Base-by-base conservation (phyloP, 139 green algal species). In the Klebsormidium nitens region DNA sequence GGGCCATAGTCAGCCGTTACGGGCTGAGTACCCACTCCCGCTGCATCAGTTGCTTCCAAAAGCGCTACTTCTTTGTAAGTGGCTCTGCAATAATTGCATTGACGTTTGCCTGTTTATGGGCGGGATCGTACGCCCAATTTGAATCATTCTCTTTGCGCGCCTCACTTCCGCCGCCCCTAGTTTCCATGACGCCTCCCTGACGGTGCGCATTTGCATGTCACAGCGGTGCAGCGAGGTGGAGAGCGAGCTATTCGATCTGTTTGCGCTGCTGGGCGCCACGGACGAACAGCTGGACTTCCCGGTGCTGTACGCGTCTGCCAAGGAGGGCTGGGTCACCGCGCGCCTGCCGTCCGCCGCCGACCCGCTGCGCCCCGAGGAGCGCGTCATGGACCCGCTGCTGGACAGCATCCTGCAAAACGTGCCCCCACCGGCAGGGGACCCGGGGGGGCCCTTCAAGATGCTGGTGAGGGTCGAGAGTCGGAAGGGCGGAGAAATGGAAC, bases 221-320 rank as follows among this genome's bases (percentile, higher is more conserved):
- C 36, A 26, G 35, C 46, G 70, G 40, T 93, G 87, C 61, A 84
- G 62, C 31, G 70, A 79, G 1, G 85, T 89, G 48, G 86, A 89
- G 48, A 85, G 59, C 37, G 64, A 83, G 23, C 61, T 94, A 38
- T 93, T 96, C 63, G 90, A 96, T 72, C 75, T 95, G 62, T 92
- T 96, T 78, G 87, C 85, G 6, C 69, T 74, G 2, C 64, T 95
- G 65, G 90, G 89, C 0, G 90, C 90, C 37, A 76, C 65, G 1
- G 90, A 96, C 31, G 86, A 90, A 37, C 90, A 96, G 82, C 84
- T 96, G 19, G 90, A 95, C 80, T 95, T 95, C 76, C 83, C 86
- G 1, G 61, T 89, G 57, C 79, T 95, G 1, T 95, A 94, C 49
- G 86, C 89, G 1, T 90, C 82, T 14, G 84, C 85, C 2, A 81